phyloP scores from a whole-genome alignment of 257 asterid species.

The Coffea eugenioides region DNA sequence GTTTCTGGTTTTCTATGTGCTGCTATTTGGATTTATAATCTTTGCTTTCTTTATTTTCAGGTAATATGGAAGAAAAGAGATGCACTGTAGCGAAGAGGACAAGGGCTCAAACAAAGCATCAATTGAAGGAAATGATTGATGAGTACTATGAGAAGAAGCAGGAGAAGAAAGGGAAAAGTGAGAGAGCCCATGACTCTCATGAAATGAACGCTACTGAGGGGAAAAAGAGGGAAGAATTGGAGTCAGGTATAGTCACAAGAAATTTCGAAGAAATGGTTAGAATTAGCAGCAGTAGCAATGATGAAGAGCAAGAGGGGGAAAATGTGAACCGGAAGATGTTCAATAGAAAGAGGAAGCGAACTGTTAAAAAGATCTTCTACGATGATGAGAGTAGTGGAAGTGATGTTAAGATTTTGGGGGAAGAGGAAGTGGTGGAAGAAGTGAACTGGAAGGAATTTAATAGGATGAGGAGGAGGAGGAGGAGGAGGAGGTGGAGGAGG shows the following conservation, averaged over 20 bases:
- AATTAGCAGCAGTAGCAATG: not conserved
- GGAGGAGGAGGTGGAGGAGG: too few relatives aligned
- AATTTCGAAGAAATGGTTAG: not conserved
- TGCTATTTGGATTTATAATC: not conserved
- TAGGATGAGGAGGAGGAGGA: too few relatives aligned
- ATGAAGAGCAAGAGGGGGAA: not conserved
- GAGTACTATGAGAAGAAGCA: not conserved
- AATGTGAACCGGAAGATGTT: not conserved
- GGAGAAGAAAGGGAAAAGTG: too few relatives aligned
- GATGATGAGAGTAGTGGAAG: not conserved
- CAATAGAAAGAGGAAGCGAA: not conserved
- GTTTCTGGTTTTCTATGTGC: not conserved
- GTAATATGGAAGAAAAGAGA: slow-evolving; percentile 1
- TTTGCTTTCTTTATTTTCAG: not conserved
- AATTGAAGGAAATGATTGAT: not conserved
- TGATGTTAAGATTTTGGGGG: not conserved
- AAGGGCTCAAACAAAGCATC: not conserved
- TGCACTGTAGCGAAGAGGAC: slow-evolving; percentile 13
- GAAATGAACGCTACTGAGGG: not conserved
- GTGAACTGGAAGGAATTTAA: too few relatives aligned
- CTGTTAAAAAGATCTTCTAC: not conserved
- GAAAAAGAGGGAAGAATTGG: not conserved
- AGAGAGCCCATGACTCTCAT: not conserved
- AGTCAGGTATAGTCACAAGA: not conserved
- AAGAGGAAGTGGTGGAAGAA: not conserved